Percentiles rank a stretch among this genome's conserved stretches.
phyloP scores from a whole-genome alignment of 768 basidiomycete genomes.

The Cubamyces lactineus region DNA sequence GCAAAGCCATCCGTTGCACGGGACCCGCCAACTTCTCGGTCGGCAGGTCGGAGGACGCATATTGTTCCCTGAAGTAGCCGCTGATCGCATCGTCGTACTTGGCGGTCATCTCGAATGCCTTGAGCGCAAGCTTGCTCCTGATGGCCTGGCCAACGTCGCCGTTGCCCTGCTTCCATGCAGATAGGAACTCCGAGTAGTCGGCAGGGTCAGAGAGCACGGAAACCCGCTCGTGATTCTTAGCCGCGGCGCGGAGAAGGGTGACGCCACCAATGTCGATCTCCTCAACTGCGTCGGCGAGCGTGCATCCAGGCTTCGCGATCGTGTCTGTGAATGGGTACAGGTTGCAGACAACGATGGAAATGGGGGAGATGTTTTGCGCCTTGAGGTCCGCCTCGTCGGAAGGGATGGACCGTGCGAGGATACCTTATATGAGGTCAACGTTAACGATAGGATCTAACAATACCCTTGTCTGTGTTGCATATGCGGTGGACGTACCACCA shows the following conservation, averaged over 20 bases:
- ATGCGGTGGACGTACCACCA: constrained; percentile 65
- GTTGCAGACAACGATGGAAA: constrained; percentile 98
- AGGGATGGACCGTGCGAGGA: constrained; percentile 88
- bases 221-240: constrained; percentile 96
- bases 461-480: neutral
- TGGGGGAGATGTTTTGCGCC: constrained; percentile 84
- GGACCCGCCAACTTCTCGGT: constrained; percentile 64
- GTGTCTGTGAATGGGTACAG: constrained; percentile 96
- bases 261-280: constrained; percentile 99
- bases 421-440: constrained; percentile 54
- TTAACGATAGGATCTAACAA: too few relatives aligned
- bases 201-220: constrained; percentile 86
- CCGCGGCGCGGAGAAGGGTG: constrained; percentile 94
- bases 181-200: constrained; percentile 84
- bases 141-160: constrained; percentile 74
- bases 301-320: constrained; percentile 86
- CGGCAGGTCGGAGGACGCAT: constrained; percentile 77
- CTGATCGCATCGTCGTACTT: constrained; percentile 95
- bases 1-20: constrained; percentile 82
- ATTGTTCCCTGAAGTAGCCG: constrained; percentile 95
- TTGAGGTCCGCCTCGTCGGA: constrained; percentile 88
- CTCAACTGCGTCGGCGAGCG: constrained; percentile 90
- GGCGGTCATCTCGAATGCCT: constrained; percentile 97
- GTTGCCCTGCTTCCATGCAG: constrained; percentile 73
- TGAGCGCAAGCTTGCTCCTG: constrained; percentile 83